phyloP scores from a whole-genome alignment of 2,329 filamentous ascomycete species.

The Botrytis fragariae region DNA sequence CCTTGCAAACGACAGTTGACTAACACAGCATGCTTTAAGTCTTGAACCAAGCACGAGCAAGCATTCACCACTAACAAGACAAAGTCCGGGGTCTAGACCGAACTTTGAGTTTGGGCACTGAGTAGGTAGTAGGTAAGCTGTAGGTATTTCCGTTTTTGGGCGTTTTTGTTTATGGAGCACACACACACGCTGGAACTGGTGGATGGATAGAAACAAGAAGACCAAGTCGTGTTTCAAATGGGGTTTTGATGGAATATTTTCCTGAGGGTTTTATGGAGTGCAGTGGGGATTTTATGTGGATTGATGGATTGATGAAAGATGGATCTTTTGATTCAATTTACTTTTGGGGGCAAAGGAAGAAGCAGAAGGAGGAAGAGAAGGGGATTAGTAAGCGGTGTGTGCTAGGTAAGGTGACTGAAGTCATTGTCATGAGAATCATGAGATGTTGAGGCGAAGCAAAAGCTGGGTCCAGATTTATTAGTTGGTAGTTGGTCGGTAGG shows the following conservation, averaged over 20 bases:
- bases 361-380: neutral
- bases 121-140: neutral
- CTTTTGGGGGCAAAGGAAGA: neutral
- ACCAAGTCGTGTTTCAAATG: neutral
- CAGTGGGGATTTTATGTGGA: neutral
- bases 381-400: neutral
- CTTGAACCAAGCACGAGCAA: neutral
- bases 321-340: neutral
- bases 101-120: neutral
- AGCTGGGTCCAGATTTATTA: neutral
- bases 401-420: neutral
- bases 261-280: too few relatives aligned
- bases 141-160: neutral
- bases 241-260: neutral
- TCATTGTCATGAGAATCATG: neutral
- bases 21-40: neutral
- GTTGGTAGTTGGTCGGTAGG: neutral
- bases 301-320: neutral
- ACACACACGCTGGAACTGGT: neutral
- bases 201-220: neutral
- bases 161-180: neutral
- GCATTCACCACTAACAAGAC: neutral
- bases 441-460: neutral
- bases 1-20: neutral
- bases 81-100: conserved; percentile 2